Evolutionary conservation across 306 rosid genomes (phyloP).

Genomic region (Gleditsia sinensis): DNA sequence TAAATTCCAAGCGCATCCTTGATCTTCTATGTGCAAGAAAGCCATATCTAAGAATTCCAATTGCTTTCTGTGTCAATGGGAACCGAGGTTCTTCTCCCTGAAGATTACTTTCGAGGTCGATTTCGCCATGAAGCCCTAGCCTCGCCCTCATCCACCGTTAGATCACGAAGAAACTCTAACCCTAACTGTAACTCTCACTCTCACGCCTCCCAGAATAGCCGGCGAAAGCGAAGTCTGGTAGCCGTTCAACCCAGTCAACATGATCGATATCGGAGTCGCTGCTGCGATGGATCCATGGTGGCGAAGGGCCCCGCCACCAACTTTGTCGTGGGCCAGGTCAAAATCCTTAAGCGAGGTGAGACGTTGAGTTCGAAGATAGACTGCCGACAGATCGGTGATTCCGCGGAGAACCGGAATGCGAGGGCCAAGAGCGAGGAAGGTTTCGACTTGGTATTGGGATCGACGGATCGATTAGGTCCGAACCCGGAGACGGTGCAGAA

Average conservation of each 20-base stretch:
- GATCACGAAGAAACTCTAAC: conserved; percentile 16
- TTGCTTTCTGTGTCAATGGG: conserved; percentile 40
- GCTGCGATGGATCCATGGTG: conserved; percentile 20
- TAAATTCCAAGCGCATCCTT: background rate
- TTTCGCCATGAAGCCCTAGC: conserved; percentile 43
- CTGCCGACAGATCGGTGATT: background rate
- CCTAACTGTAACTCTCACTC: conserved; percentile 31
- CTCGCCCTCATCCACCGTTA: conserved; percentile 14
- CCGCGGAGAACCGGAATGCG: conserved; percentile 10
- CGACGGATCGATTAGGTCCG: conserved; percentile 73
- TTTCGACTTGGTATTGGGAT: conserved; percentile 53
- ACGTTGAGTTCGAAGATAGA: conserved; percentile 31
- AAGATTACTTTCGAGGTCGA: conserved; percentile 45
- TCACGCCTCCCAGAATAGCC: conserved; percentile 34
- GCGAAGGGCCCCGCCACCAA: conserved; percentile 31
- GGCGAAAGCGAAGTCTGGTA: conserved; percentile 58
- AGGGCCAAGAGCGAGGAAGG: conserved; percentile 13
- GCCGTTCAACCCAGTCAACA: conserved; percentile 8
- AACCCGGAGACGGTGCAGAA: conserved; percentile 62
- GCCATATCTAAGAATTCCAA: too few relatives aligned
- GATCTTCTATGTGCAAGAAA: background rate
- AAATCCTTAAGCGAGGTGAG: conserved; percentile 87
- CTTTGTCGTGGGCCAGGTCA: conserved; percentile 67
- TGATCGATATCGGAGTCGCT: conserved; percentile 31
- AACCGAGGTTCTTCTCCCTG: conserved; percentile 55